Percentiles rank a stretch among this genome's conserved stretches.
These are phyloP conservation scores for Hordeum vulgare DNA, from an alignment of 176 grass and related monocot genomes.

Conservation along the genomic window MorexV3_pseudomolecules_assembly NC_058519.1:39408761-39409260, in stretches of 20 bases:
- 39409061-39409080: no score
- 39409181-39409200: not conserved
- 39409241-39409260: not conserved
- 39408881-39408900: not conserved
- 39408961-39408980: not conserved
- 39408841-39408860: not conserved
- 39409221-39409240: not conserved
- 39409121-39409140: no score
- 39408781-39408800: not conserved
- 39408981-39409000: not conserved
- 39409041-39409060: not conserved
- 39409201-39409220: not conserved
- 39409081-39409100: no score
- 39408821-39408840: not conserved
- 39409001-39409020: not conserved
- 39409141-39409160: not conserved
- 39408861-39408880: not conserved
- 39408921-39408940: not conserved
- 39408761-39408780: not conserved
- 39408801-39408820: not conserved
- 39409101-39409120: no score
- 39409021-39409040: no score
- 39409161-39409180: not conserved
- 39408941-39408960: not conserved
- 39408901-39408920: not conserved